Conservation (phyloP, 345 rosid species). For the Cardiospermum halicacabum region DNA sequence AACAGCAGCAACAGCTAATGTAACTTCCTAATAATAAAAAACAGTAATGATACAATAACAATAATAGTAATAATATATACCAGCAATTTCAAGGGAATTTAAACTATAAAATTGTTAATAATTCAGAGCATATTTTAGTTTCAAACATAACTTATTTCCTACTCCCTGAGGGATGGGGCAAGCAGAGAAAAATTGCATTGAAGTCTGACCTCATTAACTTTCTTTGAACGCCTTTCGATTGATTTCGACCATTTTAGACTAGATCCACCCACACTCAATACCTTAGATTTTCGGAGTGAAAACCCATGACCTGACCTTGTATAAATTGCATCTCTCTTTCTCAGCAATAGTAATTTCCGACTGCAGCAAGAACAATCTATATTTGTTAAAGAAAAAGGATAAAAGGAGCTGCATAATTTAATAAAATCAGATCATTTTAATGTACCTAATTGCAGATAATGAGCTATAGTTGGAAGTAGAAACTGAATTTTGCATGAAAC, state of each 20-base stretch:
- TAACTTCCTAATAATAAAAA: slow-evolving; percentile 62
- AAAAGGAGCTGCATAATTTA: slow-evolving; percentile 23
- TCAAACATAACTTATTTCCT: not conserved
- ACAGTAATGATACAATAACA: too few relatives aligned
- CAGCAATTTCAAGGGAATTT: slow-evolving; percentile 6
- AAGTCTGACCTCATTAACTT: slow-evolving; percentile 77
- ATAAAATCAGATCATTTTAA: slow-evolving; percentile 17
- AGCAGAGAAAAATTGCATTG: not conserved
- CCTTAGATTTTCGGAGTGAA: slow-evolving; percentile 86
- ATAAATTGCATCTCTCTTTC: slow-evolving; percentile 77
- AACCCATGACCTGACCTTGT: slow-evolving; percentile 80
- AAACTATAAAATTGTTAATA: too few relatives aligned
- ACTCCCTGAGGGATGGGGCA: not conserved
- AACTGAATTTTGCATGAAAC: slow-evolving; percentile 36
- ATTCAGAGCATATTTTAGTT: too few relatives aligned
- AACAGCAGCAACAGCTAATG: slow-evolving; percentile 81
- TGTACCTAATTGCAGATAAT: slow-evolving; percentile 58
- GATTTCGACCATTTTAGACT: slow-evolving; percentile 97
- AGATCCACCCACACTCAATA: slow-evolving; percentile 79
- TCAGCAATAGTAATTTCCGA: slow-evolving; percentile 55
- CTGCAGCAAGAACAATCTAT: slow-evolving; percentile 37
- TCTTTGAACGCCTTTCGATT: slow-evolving; percentile 72
- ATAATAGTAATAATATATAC: slow-evolving; percentile 8
- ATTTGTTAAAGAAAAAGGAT: slow-evolving; percentile 16
- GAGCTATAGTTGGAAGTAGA: slow-evolving; percentile 37